Evolutionary conservation across 148 eudicot species (phyloP).

Genomic region (Limonium bicolor): DNA sequence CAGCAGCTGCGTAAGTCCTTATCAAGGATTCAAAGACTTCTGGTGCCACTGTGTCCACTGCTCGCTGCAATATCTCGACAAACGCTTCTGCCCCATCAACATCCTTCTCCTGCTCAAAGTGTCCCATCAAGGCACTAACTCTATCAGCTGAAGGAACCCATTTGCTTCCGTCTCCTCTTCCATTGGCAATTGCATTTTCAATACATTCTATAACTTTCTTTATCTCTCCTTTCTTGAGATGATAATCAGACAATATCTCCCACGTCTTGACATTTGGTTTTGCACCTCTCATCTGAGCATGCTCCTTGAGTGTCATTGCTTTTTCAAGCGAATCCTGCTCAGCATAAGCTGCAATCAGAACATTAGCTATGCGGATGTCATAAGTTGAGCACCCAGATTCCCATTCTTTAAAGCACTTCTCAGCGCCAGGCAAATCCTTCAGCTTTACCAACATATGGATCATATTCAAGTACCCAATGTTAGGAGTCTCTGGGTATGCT

Average conservation of each 20-base stretch:
- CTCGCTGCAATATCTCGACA: conserved; percentile 42
- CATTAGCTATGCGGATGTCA: conserved; percentile 73
- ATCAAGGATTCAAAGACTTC: conserved; percentile 47
- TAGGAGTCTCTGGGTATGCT: conserved; percentile 66
- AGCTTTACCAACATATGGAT: conserved; percentile 63
- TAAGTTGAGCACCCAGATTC: conserved; percentile 40
- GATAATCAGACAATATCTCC: conserved; percentile 62
- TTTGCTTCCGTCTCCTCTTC: conserved; percentile 55
- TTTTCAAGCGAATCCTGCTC: conserved; percentile 40
- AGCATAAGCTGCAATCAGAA: conserved; percentile 48
- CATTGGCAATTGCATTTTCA: conserved; percentile 39
- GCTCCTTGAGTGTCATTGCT: conserved; percentile 46
- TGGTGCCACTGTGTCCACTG: conserved; percentile 26
- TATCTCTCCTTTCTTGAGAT: conserved; percentile 42
- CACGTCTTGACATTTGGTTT: conserved; percentile 86
- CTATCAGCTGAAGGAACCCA: conserved; percentile 48
- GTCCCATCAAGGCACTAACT: conserved; percentile 28
- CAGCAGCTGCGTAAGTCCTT: conserved; percentile 63
- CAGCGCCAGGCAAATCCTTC: conserved; percentile 91
- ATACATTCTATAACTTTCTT: conserved; percentile 46
- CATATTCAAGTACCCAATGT: conserved; percentile 71
- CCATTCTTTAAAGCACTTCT: conserved; percentile 84
- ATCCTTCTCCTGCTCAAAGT: conserved; percentile 65
- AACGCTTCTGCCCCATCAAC: conserved; percentile 74
- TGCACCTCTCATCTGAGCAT: conserved; percentile 42